Conservation (phyloP, 495 filamentous ascomycete genomes). For the Talaromyces stipitatus region DNA sequence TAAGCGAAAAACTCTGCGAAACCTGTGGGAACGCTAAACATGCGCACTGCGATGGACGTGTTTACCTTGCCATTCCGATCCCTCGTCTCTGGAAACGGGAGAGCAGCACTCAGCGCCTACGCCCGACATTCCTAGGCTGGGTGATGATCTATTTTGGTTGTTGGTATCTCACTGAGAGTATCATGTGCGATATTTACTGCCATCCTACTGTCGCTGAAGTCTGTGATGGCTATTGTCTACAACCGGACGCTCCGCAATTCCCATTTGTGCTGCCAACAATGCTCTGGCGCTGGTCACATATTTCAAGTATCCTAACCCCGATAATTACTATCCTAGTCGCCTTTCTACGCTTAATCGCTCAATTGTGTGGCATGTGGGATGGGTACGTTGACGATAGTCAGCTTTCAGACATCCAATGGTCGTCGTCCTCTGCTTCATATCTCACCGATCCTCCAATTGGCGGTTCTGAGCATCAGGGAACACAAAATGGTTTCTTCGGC, state of each 20-base stretch:
- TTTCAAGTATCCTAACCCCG: conserved; percentile 24
- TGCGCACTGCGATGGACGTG: conserved; percentile 14
- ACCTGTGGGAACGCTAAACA: conserved; percentile 14
- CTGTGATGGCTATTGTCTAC: conserved; percentile 39
- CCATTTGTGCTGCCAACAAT: conserved; percentile 41
- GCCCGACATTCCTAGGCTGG: conserved; percentile 52
- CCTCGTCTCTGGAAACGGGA: conserved; percentile 50
- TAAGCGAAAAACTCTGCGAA: conserved; percentile 16
- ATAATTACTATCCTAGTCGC: conserved; percentile 25
- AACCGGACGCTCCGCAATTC: conserved; percentile 35
- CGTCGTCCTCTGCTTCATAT: neutral
- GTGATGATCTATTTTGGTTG: conserved; percentile 33
- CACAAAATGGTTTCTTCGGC: neutral
- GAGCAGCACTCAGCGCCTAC: conserved; percentile 30
- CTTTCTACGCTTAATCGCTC: conserved; percentile 23
- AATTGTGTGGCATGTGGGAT: conserved; percentile 34
- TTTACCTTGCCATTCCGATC: conserved; percentile 42
- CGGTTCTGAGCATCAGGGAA: neutral
- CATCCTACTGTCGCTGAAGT: conserved; percentile 42
- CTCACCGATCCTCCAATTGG: neutral
- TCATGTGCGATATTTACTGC: conserved; percentile 55
- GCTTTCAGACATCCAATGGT: neutral
- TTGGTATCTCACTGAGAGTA: conserved; percentile 54
- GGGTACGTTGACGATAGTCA: conserved; percentile 33
- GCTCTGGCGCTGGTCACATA: conserved; percentile 37